Evolutionary conservation across 2,329 filamentous ascomycete genomes (phyloP), one percentile per base, ranked within the genome.

Genomic region (Tolypocladium ophioglossoides): DNA sequence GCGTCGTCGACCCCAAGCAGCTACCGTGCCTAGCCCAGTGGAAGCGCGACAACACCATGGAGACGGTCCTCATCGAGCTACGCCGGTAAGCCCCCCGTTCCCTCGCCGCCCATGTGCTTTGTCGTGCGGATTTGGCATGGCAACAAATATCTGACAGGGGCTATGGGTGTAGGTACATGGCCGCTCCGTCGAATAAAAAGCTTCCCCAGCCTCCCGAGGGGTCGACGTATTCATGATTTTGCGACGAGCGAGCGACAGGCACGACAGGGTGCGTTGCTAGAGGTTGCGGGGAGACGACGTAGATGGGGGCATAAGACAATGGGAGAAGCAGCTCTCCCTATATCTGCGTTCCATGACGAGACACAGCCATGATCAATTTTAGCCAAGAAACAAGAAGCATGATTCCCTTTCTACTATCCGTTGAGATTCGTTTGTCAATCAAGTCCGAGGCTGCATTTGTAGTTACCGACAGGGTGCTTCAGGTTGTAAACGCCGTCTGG

Each of bases 11-110:
- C 67, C 85, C 88, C 20, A 79, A 79, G 56, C 89, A 91, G 67
- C 78, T 99, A 37, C 87, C 87, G 18, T 95, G 91, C 64, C 79
- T 99, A 47, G 82, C 85, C 54, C 85, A 89, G 70, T 99, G 94
- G 94, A 94, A 89, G 76, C 80, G 90, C 56, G 87, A 95, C 49
- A 94, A 91, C 68, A 95, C 91, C 37, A 95, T 96, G 89, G 92
- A 97, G 76, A 95, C 89, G 1, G 85, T 95, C 53, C 75, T 96
- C 60, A 89, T 94, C 59, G 91, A 95, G 69, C 77, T 96, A 56
- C 80, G 89, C 75, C 85, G 87, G 87, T 88, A 24, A 7, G 9
- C 50, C 10, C 30, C 12, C 18, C 18, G 24, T 46, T 40, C 22
- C 11, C n/a, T 46, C 18, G 32, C 16, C 47, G 16, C 1, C 18